Conservation (phyloP, 331 rosid genomes). For the Rhamnella rubrinervis region DNA sequence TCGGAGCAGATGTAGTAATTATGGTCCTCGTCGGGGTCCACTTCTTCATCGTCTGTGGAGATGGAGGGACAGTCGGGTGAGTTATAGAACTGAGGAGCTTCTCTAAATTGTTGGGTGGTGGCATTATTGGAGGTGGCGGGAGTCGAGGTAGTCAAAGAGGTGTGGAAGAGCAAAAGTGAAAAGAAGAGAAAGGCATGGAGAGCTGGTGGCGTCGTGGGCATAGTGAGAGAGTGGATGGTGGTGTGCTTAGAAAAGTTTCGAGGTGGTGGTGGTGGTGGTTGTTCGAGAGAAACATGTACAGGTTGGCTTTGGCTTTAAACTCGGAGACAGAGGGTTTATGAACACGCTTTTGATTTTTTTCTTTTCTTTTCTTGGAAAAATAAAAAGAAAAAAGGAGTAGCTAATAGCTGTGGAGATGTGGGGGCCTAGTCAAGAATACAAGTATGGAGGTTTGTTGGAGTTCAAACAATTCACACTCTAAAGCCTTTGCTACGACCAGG, state of each 20-base stretch:
- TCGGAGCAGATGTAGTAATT: slow-evolving; percentile 46
- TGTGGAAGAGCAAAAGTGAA: not conserved
- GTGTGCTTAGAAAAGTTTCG: slow-evolving; percentile 2
- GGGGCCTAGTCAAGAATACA: too few relatives aligned
- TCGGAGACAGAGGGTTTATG: slow-evolving; percentile 23
- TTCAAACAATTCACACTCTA: too few relatives aligned
- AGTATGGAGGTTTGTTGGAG: too few relatives aligned
- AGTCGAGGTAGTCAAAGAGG: not conserved
- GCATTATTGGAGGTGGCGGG: slow-evolving; percentile 4
- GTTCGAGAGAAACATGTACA: slow-evolving; percentile 7
- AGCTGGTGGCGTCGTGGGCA: slow-evolving; percentile 6
- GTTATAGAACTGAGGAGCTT: slow-evolving; percentile 92
- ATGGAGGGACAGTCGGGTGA: slow-evolving; percentile 58
- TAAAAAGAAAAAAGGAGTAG: not conserved
- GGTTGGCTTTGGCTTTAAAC: slow-evolving; percentile 29
- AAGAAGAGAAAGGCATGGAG: slow-evolving; percentile 3
- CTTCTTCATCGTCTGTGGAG: slow-evolving; percentile 11
- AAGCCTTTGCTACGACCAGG: too few relatives aligned
- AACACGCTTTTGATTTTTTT: slow-evolving; percentile 26
- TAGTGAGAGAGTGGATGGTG: slow-evolving; percentile 4
- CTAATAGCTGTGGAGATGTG: slow-evolving; percentile 6
- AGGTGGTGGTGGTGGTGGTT: not conserved
- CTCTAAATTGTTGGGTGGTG: slow-evolving; percentile 47
- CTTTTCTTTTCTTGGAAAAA: not conserved
- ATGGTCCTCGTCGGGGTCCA: slow-evolving; percentile 3